Conservation (phyloP, 257 asterid genomes). For the Vinca minor region DNA sequence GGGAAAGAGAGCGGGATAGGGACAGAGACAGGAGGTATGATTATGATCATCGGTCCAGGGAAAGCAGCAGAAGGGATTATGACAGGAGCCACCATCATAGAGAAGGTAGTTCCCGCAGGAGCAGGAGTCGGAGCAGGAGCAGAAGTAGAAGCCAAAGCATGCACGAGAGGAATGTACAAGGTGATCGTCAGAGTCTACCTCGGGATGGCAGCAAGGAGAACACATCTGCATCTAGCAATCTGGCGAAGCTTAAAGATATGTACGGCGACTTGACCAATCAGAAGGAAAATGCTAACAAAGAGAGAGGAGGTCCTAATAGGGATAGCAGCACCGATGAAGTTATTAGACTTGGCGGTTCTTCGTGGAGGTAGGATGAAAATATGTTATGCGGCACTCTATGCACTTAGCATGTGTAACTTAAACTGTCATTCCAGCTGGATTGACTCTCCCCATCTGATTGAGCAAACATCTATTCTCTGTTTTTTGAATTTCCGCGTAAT, state of each 20-base stretch:
- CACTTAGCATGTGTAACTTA: background rate
- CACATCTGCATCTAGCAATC: constrained; percentile 61
- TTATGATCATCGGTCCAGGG: constrained; percentile 43
- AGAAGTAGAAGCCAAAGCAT: constrained; percentile 45
- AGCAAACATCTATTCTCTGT: background rate
- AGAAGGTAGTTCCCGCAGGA: constrained; percentile 45
- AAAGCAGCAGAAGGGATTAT: constrained; percentile 51
- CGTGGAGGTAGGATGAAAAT: constrained; percentile 54
- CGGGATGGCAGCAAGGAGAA: constrained; percentile 42
- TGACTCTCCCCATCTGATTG: background rate
- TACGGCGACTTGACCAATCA: constrained; percentile 63
- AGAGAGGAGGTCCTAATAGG: constrained; percentile 33
- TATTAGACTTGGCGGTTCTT: constrained; percentile 82
- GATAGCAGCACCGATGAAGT: constrained; percentile 78
- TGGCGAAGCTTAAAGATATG: constrained; percentile 82
- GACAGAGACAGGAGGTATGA: constrained; percentile 31
- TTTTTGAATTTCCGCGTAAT: background rate
- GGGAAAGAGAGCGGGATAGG: constrained; percentile 31
- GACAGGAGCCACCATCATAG: constrained; percentile 43
- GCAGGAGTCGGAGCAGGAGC: constrained; percentile 61
- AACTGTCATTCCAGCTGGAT: background rate
- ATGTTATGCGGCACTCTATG: background rate
- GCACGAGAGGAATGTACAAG: constrained; percentile 31
- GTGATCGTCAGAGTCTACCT: constrained; percentile 40
- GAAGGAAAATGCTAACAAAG: constrained; percentile 47